Percentiles rank a stretch among this genome's conserved stretches.
These are phyloP conservation scores for Whalleya microplaca DNA, from an alignment of 2,329 filamentous ascomycete species.

Conservation along the genomic window DNA sequence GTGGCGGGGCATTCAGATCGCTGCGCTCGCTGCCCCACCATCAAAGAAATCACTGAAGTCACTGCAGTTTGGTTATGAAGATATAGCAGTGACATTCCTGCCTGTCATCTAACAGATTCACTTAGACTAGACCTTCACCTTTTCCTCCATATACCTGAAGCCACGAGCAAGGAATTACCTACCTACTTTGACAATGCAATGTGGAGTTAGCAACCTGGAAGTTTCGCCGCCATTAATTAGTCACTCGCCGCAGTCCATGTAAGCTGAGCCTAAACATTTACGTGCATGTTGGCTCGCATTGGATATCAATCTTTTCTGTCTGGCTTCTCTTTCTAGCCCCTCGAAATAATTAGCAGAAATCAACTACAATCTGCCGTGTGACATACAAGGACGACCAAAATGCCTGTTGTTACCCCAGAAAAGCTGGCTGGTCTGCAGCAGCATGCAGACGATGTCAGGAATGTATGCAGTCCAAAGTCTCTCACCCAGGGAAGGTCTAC, in stretches of 20 bases:
- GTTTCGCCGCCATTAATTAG: background rate
- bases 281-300: background rate
- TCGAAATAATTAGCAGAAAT: background rate
- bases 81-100: background rate
- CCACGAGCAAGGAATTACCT: background rate
- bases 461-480: conserved; percentile 60
- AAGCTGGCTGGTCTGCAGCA: conserved; percentile 89
- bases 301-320: background rate
- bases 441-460: conserved; percentile 86
- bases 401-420: conserved; percentile 91
- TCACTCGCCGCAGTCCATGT: background rate
- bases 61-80: background rate
- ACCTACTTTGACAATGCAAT: background rate
- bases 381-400: conserved; percentile 45
- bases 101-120: background rate
- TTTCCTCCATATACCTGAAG: too few relatives aligned
- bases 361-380: conserved; percentile 20
- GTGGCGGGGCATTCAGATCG: background rate
- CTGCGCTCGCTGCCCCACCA: background rate
- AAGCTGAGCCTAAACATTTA: background rate
- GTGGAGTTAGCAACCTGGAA: background rate
- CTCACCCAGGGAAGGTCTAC: conserved; percentile 31
- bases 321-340: too few relatives aligned
- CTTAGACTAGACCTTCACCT: too few relatives aligned
- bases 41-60: background rate